A percentile compares a stretch with the other conserved stretches of the same genome.
Conservation (phyloP, 176 grass and related monocot genomes). For the Typha latifolia region DNA sequence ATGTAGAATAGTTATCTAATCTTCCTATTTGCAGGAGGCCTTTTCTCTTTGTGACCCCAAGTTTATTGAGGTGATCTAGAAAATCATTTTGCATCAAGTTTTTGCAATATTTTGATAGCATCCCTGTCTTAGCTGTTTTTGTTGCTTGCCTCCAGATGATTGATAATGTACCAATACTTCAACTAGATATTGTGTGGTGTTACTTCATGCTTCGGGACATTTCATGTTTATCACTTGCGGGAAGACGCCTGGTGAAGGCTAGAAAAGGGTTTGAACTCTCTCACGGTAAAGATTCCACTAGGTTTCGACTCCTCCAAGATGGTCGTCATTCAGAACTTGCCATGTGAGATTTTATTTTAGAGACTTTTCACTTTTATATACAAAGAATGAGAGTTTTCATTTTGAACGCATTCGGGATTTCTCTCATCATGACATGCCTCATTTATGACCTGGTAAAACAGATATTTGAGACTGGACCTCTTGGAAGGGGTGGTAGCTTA, state of each 20-base stretch:
- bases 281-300: conserved; percentile 81
- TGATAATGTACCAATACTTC: conserved; percentile 93
- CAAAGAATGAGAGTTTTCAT: too few species aligned
- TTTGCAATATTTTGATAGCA: background rate
- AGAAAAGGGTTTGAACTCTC: conserved; percentile 67
- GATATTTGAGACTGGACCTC: conserved; percentile 91
- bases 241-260: conserved; percentile 49
- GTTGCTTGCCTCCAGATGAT: conserved; percentile 40
- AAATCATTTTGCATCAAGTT: background rate
- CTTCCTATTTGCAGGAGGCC: conserved; percentile 51
- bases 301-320: conserved; percentile 68
- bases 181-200: conserved; percentile 96
- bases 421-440: background rate
- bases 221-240: conserved; percentile 60
- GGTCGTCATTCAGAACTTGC: conserved; percentile 70
- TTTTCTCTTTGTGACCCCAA: conserved; percentile 80
- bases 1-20: conserved; percentile 14
- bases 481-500: conserved; percentile 97
- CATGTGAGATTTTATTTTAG: conserved; percentile 44
- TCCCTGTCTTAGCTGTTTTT: background rate
- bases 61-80: conserved; percentile 65
- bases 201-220: conserved; percentile 86
- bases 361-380: too few species aligned
- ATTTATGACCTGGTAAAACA: conserved; percentile 15
- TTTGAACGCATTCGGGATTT: too few species aligned